Conservation (phyloP, 164 flowering plant genomes). For the Magnolia kwangsiensis region DNA sequence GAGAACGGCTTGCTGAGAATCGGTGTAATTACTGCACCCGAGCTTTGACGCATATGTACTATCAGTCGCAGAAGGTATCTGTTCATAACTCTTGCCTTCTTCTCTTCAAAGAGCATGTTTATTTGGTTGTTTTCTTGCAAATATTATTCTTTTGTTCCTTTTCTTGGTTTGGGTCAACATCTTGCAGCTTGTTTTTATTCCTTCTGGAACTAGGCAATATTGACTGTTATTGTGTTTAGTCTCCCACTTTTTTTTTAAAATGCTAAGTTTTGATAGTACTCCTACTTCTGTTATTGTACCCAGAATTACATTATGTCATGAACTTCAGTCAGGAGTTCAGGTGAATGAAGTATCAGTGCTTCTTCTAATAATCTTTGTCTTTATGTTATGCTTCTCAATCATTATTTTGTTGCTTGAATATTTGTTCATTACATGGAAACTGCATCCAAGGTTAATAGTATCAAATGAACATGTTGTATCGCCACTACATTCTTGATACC, state of each 20-base stretch:
- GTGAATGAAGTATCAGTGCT: neutral
- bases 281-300: neutral
- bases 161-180: neutral
- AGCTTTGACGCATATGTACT: conserved; percentile 46
- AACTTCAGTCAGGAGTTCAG: neutral
- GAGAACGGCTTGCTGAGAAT: conserved; percentile 69
- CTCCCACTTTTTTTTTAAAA: no score
- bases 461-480: neutral
- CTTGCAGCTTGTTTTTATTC: neutral
- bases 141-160: neutral
- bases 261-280: neutral
- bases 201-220: neutral
- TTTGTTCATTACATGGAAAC: neutral
- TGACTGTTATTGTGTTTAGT: neutral
- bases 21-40: conserved; percentile 61
- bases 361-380: neutral
- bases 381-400: neutral
- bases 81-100: neutral
- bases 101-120: neutral
- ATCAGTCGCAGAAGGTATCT: conserved; percentile 86
- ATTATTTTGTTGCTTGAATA: neutral
- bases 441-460: neutral
- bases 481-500: neutral
- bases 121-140: neutral
- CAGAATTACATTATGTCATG: neutral